phyloP scores from a whole-genome alignment of 805 yeast species.

The Pichia paraexigua region DNA sequence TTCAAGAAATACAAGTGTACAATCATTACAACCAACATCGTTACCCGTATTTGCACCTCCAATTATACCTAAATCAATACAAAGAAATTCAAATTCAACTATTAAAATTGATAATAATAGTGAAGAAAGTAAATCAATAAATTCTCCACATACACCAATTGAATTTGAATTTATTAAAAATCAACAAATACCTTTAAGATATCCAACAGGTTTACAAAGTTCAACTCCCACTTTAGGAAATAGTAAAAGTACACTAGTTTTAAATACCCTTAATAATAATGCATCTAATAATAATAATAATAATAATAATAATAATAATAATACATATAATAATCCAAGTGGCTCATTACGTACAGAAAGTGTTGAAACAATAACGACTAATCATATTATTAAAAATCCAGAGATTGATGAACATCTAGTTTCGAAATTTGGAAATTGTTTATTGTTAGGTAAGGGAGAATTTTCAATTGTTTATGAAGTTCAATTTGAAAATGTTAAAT shows the following conservation, averaged over 20 bases:
- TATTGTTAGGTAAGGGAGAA: conserved; percentile 74
- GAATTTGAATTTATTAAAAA: conserved; percentile 6
- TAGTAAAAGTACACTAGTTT: conserved; percentile 3
- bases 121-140: not conserved
- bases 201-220: not conserved
- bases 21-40: conserved; percentile 4
- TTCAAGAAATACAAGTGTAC: conserved; percentile 11
- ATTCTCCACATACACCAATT: conserved; percentile 15
- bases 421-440: conserved; percentile 56
- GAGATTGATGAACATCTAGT: conserved; percentile 36
- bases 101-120: not conserved
- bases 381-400: conserved; percentile 7
- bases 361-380: not conserved
- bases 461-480: conserved; percentile 86
- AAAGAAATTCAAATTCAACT: not conserved
- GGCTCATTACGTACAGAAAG: not conserved
- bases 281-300: too few relatives aligned
- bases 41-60: conserved; percentile 16
- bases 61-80: conserved; percentile 4
- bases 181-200: not conserved
- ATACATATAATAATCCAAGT: too few relatives aligned
- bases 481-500: conserved; percentile 54
- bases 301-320: too few relatives aligned
- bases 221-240: not conserved
- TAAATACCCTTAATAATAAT: not conserved